Conservation (phyloP, 2,329 filamentous ascomycete genomes). For the Nothophaeocryptopus gaeumannii region DNA sequence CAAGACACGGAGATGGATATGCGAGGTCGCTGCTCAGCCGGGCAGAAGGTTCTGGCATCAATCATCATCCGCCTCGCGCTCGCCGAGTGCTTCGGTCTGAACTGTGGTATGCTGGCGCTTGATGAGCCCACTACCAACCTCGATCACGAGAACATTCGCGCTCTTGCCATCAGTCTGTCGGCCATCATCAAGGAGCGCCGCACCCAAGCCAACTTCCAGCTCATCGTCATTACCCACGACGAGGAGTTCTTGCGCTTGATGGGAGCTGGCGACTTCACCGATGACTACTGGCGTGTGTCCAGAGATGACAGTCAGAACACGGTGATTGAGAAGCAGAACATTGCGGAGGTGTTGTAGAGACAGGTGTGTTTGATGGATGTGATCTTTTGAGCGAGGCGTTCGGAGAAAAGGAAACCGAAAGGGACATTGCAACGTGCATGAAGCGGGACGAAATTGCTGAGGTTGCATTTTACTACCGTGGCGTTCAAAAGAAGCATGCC, state of each 20-base stretch:
- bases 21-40: constrained; percentile 93
- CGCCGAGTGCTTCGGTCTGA: constrained; percentile 92
- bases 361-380: background rate
- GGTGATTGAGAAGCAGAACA: constrained; percentile 66
- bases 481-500: too few relatives aligned
- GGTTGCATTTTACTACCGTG: too few relatives aligned
- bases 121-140: constrained; percentile 98
- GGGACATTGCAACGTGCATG: background rate
- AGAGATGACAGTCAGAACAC: constrained; percentile 84
- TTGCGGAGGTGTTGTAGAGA: constrained; percentile 27
- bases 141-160: constrained; percentile 89
- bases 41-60: constrained; percentile 91
- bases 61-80: constrained; percentile 97
- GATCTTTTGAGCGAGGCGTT: constrained; percentile 7
- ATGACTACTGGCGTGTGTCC: constrained; percentile 84
- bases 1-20: constrained; percentile 98
- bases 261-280: constrained; percentile 89
- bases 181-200: constrained; percentile 81
- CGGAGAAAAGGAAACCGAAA: background rate
- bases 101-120: constrained; percentile 92
- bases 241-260: constrained; percentile 93
- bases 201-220: constrained; percentile 90
- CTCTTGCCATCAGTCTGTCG: constrained; percentile 78
- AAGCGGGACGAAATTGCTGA: too few relatives aligned
- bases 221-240: constrained; percentile 98